Conservation (phyloP, 2,329 filamentous ascomycete genomes). For the Purpureocillium takamizusanense region DNA sequence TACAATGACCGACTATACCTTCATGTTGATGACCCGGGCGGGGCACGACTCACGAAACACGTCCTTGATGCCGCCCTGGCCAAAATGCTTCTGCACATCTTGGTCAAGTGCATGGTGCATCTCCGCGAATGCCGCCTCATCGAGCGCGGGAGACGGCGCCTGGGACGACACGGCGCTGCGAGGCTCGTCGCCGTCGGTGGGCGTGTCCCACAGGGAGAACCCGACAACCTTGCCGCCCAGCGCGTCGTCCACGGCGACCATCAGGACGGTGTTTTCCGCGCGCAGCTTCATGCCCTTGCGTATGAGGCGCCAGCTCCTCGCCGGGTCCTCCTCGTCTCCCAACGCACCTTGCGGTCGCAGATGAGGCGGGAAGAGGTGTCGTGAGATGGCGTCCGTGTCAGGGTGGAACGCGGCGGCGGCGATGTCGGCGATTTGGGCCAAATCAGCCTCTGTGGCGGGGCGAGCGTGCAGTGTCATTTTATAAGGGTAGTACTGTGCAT, state of each 20-base stretch:
- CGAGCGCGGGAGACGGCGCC: conserved; percentile 4
- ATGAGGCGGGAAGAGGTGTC: conserved; percentile 7
- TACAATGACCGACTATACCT: no score
- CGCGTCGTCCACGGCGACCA: conserved; percentile 5
- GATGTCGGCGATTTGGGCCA: conserved; percentile 6
- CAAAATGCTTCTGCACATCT: conserved; percentile 5
- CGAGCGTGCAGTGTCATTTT: conserved; percentile 9
- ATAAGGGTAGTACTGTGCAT: not conserved
- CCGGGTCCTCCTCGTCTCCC: not conserved
- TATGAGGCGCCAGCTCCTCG: conserved; percentile 4
- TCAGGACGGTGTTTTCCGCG: conserved; percentile 1
- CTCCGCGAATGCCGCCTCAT: conserved; percentile 3
- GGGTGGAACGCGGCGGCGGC: conserved; percentile 7
- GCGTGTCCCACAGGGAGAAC: conserved; percentile 6
- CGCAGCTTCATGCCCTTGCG: conserved; percentile 4
- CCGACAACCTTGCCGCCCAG: conserved; percentile 6
- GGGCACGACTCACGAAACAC: conserved; percentile 8
- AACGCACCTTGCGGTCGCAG: no score
- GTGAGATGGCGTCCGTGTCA: conserved; percentile 8
- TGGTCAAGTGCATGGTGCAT: conserved; percentile 3
- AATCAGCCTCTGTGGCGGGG: conserved; percentile 6
- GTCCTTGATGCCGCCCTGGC: conserved; percentile 6
- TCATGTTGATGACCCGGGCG: no score
- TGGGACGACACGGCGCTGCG: not conserved
- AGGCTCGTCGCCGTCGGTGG: not conserved